Evolutionary conservation across 2,329 filamentous ascomycete genomes (phyloP), one percentile per base, ranked within the genome.

Genomic region (Arthroderma sp.): DNA sequence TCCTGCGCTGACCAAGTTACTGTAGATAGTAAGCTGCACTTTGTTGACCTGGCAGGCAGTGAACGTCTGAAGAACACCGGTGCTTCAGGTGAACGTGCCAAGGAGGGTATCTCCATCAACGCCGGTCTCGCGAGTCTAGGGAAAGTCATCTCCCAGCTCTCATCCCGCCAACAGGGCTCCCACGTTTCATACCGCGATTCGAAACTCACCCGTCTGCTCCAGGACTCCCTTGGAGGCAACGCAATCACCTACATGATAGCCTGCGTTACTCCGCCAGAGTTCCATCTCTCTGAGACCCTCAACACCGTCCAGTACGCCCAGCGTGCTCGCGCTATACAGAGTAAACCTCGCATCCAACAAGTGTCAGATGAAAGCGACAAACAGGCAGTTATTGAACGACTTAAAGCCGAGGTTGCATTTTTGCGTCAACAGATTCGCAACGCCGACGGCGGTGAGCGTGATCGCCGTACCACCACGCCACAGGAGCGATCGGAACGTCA

Each of bases 171-270:
- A 63, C 76, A 87, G 47, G 90, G 89, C 52, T 86, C 89, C 3
- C 90, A 97, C 72, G 91, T 98, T 58, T 98, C 93, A 1, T 98
- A 98, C 70, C 88, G 93, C 62, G 93, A 98, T 74, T 97, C 93
- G n/a, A 91, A 90, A 70, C 83, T 98, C 64, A 98, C 93, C 9
- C 86, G 93, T 59, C 79, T 98, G 23, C 81, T 98, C 17, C 93
- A 98, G 76, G 93, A 98, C 72, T 98, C 93, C 0, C 79, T 98
- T 4, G 93, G 93, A 58, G 93, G 93, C 3, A 97, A 95, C 69
- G 93, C 93, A 37, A 95, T 96, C 68, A 98, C 93, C 0, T 98
- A 97, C 74, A 97, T 98, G 93, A 93, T 98, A 74, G 93, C 93
- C 7, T 98, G 93, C 73, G 91, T 98, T 31, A 98, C 91, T 0